Evolutionary conservation across 306 rosid species (phyloP).

Genomic region (Quercus variabilis): DNA sequence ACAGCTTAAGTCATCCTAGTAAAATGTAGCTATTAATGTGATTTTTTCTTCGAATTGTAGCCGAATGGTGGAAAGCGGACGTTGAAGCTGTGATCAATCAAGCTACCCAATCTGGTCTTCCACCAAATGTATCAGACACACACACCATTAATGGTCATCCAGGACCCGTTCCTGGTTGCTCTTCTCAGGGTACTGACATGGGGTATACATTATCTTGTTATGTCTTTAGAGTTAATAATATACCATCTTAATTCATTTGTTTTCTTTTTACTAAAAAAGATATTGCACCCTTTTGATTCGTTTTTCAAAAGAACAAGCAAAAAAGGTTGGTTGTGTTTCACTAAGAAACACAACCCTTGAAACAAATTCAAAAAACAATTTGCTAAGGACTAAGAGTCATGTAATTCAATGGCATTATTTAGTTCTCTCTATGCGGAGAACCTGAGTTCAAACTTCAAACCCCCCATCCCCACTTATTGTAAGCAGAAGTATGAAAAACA

Average conservation of each 20-base stretch:
- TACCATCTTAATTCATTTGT: not conserved
- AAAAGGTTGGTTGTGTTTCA: no score
- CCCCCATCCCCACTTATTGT: no score
- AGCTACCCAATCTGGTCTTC: constrained; percentile 40
- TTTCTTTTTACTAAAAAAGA: not conserved
- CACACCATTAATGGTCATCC: constrained; percentile 67
- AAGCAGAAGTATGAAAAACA: no score
- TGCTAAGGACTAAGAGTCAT: no score
- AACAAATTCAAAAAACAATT: no score
- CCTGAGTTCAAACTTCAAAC: no score
- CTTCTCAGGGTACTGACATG: constrained; percentile 47
- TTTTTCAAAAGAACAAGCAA: no score
- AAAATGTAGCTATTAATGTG: not conserved
- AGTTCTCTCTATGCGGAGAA: no score
- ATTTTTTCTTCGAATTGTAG: constrained; percentile 26
- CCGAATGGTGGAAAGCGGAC: constrained; percentile 84
- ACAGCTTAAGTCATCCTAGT: not conserved
- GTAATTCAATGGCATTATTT: no score
- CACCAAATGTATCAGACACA: constrained; percentile 70
- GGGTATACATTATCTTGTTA: not conserved
- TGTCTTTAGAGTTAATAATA: not conserved
- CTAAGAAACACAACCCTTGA: no score
- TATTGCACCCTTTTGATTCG: no score
- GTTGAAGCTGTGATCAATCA: constrained; percentile 63
- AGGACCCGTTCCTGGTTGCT: constrained; percentile 57